A percentile compares a stretch with the other conserved stretches of the same genome.
These are phyloP conservation scores for Hortaea sp. DNA, from an alignment of 2,329 filamentous ascomycete genomes.

Conservation along the genomic window DNA sequence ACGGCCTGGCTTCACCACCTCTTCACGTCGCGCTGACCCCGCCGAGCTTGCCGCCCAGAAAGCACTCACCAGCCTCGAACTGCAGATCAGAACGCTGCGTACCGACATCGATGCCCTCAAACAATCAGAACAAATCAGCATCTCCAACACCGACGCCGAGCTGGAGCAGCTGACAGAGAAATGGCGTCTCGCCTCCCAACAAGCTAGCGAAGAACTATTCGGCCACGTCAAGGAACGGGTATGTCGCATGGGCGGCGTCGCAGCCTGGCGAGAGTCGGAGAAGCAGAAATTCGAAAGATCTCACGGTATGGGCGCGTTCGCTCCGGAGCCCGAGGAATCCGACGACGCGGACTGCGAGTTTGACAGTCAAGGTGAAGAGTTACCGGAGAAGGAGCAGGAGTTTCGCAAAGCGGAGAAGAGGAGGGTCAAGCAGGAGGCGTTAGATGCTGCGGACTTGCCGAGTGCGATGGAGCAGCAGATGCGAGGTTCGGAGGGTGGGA, in stretches of 20 bases:
- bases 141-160: conserved; percentile 40
- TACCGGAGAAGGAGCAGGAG: conserved; percentile 30
- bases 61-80: conserved; percentile 15
- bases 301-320: conserved; percentile 19
- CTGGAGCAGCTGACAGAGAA: conserved; percentile 46
- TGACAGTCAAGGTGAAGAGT: conserved; percentile 23
- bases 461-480: conserved; percentile 29
- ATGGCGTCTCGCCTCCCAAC: conserved; percentile 52
- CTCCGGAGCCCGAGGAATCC: conserved; percentile 23
- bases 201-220: conserved; percentile 60
- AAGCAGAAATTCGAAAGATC: conserved; percentile 21
- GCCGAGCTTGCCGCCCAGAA: conserved; percentile 17
- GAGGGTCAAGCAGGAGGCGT: conserved; percentile 40
- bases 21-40: conserved; percentile 12
- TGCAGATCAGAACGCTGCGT: conserved; percentile 30
- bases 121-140: conserved; percentile 45
- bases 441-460: conserved; percentile 22
- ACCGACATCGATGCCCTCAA: conserved; percentile 41
- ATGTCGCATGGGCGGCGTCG: conserved; percentile 52
- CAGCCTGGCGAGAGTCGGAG: conserved; percentile 37
- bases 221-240: conserved; percentile 49
- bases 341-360: conserved; percentile 28
- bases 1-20: conserved; percentile 21
- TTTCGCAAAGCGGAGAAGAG: conserved; percentile 40
- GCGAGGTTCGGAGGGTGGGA: conserved; percentile 26